A percentile compares a stretch with the other conserved stretches of the same genome.
These are phyloP conservation scores for Microcos paniculata DNA, from an alignment of 345 rosid genomes.

Conservation along the genomic window DNA sequence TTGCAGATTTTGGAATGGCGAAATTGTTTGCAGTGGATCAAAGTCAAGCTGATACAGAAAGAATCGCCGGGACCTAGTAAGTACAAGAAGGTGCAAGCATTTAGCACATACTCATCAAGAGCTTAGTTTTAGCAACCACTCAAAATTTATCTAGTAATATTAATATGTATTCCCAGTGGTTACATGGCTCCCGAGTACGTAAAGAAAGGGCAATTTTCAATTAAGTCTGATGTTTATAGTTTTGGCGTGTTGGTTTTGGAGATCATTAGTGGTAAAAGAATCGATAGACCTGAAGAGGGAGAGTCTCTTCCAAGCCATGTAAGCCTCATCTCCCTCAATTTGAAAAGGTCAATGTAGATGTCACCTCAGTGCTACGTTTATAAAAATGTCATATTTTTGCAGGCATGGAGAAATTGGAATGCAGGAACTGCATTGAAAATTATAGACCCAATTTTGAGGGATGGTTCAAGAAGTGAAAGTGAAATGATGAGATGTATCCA, in stretches of 20 bases:
- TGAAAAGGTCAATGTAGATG: not conserved
- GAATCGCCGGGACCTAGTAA: conserved; percentile 33
- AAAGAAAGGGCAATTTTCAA: conserved; percentile 47
- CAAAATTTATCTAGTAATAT: too few relatives aligned
- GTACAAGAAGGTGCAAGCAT: not conserved
- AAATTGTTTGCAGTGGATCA: conserved; percentile 30
- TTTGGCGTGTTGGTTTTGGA: conserved; percentile 47
- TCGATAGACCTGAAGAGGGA: not conserved
- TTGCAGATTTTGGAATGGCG: conserved; percentile 53
- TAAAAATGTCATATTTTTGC: not conserved
- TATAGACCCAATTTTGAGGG: too few relatives aligned
- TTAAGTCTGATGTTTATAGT: conserved; percentile 57
- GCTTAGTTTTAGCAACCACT: too few relatives aligned
- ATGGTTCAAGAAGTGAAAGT: too few relatives aligned
- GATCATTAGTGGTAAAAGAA: conserved; percentile 46
- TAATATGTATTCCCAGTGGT: conserved; percentile 29
- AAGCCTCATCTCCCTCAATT: conserved; percentile 36
- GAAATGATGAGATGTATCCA: too few relatives aligned
- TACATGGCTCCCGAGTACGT: conserved; percentile 59
- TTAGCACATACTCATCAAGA: too few relatives aligned
- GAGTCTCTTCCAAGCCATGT: conserved; percentile 30
- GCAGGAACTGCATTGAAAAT: conserved; percentile 29
- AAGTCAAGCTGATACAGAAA: conserved; percentile 23
- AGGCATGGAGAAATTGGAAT: conserved; percentile 60
- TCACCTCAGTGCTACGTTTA: not conserved